Evolutionary conservation across 345 rosid species (phyloP).

Genomic region (Brassica rapa): DNA sequence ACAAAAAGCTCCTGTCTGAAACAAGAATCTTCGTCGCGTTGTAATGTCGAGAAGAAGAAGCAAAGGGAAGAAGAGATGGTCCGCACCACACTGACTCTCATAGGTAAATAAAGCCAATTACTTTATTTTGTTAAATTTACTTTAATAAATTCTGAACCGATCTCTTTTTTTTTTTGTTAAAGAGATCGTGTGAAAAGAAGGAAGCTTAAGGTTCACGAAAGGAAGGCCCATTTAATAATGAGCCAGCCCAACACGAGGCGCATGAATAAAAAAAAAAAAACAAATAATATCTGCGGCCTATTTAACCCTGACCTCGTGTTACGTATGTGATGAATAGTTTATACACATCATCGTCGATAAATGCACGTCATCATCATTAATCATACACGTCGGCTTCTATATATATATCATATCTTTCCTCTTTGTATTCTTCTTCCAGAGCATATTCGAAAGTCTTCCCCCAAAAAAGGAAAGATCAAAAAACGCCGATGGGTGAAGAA

Average conservation of each 20-base stretch:
- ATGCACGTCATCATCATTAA: constrained; percentile 4
- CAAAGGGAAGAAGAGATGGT: not conserved
- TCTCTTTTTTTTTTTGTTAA: not conserved
- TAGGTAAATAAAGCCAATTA: not conserved
- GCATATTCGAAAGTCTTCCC: constrained; percentile 27
- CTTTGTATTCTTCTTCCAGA: constrained; percentile 36
- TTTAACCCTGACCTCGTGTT: constrained; percentile 39
- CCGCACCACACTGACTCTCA: not conserved
- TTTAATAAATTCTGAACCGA: too few species aligned
- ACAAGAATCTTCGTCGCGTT: not conserved
- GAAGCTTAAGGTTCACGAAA: not conserved
- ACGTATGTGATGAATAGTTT: constrained; percentile 5
- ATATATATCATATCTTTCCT: constrained; percentile 39
- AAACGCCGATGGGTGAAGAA: constrained; percentile 54
- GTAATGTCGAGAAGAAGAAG: not conserved
- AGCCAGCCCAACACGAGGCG: constrained; percentile 43
- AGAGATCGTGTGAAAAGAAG: not conserved
- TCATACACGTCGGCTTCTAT: constrained; percentile 27
- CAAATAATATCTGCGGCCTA: constrained; percentile 41
- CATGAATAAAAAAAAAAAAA: not conserved
- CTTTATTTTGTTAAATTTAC: not conserved
- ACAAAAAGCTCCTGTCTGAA: not conserved
- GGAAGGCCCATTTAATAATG: constrained; percentile 21
- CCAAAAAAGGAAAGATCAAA: not conserved
- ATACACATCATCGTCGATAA: constrained; percentile 10